Base-by-base conservation (phyloP, 2,329 filamentous ascomycete species). In the Pseudogymnoascus sp. region DNA sequence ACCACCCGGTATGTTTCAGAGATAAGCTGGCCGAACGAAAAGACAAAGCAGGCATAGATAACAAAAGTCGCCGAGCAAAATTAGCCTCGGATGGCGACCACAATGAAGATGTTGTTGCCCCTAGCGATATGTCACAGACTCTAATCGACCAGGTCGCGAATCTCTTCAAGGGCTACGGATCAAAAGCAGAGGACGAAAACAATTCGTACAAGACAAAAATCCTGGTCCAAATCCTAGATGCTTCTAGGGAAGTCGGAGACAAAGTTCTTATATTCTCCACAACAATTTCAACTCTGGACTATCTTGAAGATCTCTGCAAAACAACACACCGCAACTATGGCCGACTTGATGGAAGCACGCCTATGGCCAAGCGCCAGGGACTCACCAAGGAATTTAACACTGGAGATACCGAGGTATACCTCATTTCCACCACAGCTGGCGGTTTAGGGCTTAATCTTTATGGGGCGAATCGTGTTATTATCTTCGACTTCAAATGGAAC, bases 401-500 rank as follows among this genome's bases (percentile, higher is more conserved):
- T 0, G 77, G 76, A 0, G 65, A 74, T 2, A 72, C 75, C 1
- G 79, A 85, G 22, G 78, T 95, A 0, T 90, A 90, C 69, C 76
- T 97, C 1, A 91, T 96, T 61, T 96, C 91, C 0, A 96, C 91
- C 1, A 85, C 74, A 63, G 90, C 92, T 7, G 92, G 92, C 20
- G 90, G 91, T 0, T 76, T 92, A 1, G 92, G 92, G 0, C 78
- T 96, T 58, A 97, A 97, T 65, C 87, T 97, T 11, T 83, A 84
- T 39, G 86, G 88, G 1, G 92, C 92, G 1, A 96, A 92, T 70
- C 84, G 92, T 18, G 89, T 96, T 1, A 82, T 97, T 18, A 87
- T 97, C 18, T 88, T 95, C 61, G 92, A 97, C 71, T 90, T 88
- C 69, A 79, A 81, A 63, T 96, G 86, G 75, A 94, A 92, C 65